These are phyloP conservation scores for Herpetospermum pedunculosum DNA, from an alignment of 306 rosid genomes.

Conservation along the genomic window DNA sequence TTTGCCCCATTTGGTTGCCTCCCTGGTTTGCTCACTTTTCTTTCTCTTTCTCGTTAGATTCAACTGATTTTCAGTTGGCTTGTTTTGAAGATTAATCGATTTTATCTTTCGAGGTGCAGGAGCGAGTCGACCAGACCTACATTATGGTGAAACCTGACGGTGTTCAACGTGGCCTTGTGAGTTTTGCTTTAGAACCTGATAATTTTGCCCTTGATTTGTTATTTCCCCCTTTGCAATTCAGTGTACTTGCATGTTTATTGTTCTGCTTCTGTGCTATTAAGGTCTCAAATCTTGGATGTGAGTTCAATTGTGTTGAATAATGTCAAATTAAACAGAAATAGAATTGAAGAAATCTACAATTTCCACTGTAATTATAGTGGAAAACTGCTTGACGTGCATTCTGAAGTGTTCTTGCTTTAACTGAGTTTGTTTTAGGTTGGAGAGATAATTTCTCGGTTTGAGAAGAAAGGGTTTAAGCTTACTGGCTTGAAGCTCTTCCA, in stretches of 20 bases:
- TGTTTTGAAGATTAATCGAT: neutral
- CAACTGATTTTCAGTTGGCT: neutral
- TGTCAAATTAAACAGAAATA: neutral
- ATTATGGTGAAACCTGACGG: constrained; percentile 98
- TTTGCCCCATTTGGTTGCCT: constrained; percentile 72
- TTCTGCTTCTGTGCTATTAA: neutral
- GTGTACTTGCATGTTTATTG: constrained; percentile 1
- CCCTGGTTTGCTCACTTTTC: constrained; percentile 36
- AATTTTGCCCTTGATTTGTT: constrained; percentile 3
- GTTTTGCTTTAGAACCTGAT: neutral
- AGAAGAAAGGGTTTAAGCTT: constrained; percentile 89
- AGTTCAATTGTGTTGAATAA: neutral
- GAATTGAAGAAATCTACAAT: neutral
- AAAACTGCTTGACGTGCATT: neutral
- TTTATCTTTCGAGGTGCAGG: constrained; percentile 35
- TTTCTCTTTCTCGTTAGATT: neutral
- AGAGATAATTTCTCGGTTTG: constrained; percentile 86
- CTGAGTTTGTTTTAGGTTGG: constrained; percentile 59
- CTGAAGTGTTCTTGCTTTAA: neutral
- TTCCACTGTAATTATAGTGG: neutral
- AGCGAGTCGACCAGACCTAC: constrained; percentile 75
- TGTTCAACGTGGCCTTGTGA: constrained; percentile 92
- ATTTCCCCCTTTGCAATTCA: neutral
- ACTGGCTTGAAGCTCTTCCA: constrained; percentile 87
- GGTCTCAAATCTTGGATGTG: neutral